A percentile compares a stretch with the other conserved stretches of the same genome.
Conservation (phyloP, 225 moss, liverwort and hornwort genomes). For the Physcomitrium patens region DNA sequence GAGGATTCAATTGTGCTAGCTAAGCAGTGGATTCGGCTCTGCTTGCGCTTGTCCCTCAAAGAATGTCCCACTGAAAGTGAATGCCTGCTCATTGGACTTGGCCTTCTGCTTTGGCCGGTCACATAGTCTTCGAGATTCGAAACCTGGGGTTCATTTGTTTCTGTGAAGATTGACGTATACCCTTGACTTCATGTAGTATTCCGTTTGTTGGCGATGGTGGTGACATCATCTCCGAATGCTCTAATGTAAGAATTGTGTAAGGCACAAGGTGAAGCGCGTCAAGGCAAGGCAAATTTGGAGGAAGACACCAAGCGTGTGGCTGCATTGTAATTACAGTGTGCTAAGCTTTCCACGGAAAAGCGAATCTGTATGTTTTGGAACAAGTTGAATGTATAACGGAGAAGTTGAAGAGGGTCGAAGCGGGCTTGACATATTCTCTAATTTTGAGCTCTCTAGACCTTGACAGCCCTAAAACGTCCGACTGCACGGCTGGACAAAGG, state of each 20-base stretch:
- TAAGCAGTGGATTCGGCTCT: background rate
- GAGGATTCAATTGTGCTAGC: background rate
- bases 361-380: slow-evolving; percentile 28
- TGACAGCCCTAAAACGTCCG: slow-evolving; percentile 42
- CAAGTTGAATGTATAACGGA: slow-evolving; percentile 32
- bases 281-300: slow-evolving; percentile 23
- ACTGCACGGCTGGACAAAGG: slow-evolving; percentile 48
- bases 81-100: background rate
- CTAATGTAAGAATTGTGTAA: slow-evolving; percentile 26
- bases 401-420: slow-evolving; percentile 34
- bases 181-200: slow-evolving; percentile 34
- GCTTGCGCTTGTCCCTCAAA: too few species aligned
- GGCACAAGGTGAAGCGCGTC: slow-evolving; percentile 26
- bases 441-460: slow-evolving; percentile 20
- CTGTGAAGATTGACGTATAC: slow-evolving; percentile 22
- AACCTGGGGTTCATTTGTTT: background rate
- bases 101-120: background rate
- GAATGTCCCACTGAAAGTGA: background rate
- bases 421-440: slow-evolving; percentile 13
- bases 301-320: slow-evolving; percentile 30
- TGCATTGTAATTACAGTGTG: slow-evolving; percentile 28
- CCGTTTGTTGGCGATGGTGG: slow-evolving; percentile 36
- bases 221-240: slow-evolving; percentile 37
- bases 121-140: background rate
- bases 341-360: slow-evolving; percentile 20